Conservation (phyloP, 129 eudicot genomes). For the Pulicaria dysenterica region DNA sequence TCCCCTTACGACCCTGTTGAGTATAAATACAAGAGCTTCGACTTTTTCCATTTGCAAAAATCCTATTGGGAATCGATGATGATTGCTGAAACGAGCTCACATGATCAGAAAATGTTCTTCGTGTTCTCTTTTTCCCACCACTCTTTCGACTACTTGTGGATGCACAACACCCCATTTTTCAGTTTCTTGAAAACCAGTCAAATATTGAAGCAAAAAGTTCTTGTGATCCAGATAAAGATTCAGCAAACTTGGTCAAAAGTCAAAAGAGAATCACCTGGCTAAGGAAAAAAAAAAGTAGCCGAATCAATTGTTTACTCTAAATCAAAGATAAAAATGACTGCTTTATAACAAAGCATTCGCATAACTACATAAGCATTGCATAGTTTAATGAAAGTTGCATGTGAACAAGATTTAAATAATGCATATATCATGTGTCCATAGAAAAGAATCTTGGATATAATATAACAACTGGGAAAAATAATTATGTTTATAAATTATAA, state of each 20-base stretch:
- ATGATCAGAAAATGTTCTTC: slow-evolving; percentile 76
- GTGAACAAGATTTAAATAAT: slow-evolving; percentile 53
- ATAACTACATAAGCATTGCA: slow-evolving; percentile 17
- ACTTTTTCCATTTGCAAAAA: slow-evolving; percentile 74
- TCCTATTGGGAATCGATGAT: slow-evolving; percentile 71
- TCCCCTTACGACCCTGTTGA: slow-evolving; percentile 97
- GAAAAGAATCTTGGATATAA: slow-evolving; percentile 43
- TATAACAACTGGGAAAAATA: slow-evolving; percentile 29
- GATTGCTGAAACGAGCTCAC: slow-evolving; percentile 57
- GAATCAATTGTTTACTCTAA: slow-evolving; percentile 28
- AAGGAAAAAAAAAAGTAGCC: slow-evolving; percentile 28
- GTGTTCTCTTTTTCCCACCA: slow-evolving; percentile 49
- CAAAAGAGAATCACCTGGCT: slow-evolving; percentile 40
- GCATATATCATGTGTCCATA: slow-evolving; percentile 45
- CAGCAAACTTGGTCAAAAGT: slow-evolving; percentile 51
- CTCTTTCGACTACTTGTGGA: slow-evolving; percentile 65
- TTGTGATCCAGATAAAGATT: slow-evolving; percentile 34
- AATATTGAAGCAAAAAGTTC: slow-evolving; percentile 29
- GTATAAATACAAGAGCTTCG: slow-evolving; percentile 83
- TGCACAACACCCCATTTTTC: slow-evolving; percentile 85
- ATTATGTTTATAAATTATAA: slow-evolving; percentile 23
- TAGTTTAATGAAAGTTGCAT: slow-evolving; percentile 49
- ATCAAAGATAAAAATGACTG: slow-evolving; percentile 31
- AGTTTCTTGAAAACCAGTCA: slow-evolving; percentile 34
- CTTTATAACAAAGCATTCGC: slow-evolving; percentile 22